Evolutionary conservation across 768 basidiomycete genomes (phyloP), one percentile per base, ranked within the genome.

Genomic region (Suillus americanus): DNA sequence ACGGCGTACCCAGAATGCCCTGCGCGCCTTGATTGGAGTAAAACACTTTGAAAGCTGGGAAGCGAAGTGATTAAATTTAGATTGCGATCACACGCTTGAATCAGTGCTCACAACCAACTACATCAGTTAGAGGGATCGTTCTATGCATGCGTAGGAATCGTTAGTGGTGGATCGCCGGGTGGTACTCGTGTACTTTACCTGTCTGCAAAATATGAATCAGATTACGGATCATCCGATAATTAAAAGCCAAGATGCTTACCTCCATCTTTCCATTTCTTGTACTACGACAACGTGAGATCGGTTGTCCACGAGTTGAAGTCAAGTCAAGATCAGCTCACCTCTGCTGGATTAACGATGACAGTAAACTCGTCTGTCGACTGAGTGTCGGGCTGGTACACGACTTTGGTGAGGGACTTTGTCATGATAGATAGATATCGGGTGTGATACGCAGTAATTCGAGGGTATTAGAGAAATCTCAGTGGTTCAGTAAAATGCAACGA

Each of bases 311-410:
- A 41, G 43, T 59, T 59, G 50, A 50, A 41, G 61, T 33, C 61
- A 56, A 66, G 51, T 38, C 45, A 57, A 54, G n/a, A 51, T 54
- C 9, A 35, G 69, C 83, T 25, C 67, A 93, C 92, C 85, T 87
- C 84, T 62, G 72, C 79, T 3, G 81, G 80, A 73, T 91, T 84
- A 50, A 93, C 87, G 67, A 94, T 82, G 73, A 89, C 77, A 64
- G 83, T 84, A 79, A 77, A 95, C 78, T 92, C 90, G 62, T 92
- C 86, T 25, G 87, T 88, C 9, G 87, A 85, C 68, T 89, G 85
- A 62, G 84, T 73, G 71, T 89, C 86, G 38, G 92, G 89, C 78
- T 92, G 91, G 83, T 91, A 95, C 68, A 94, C 79, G 72, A 94
- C 83, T 80, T 90, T 88, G 62, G 85, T 85, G 65, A 90, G 70